Base-by-base conservation (phyloP, 2,329 filamentous ascomycete genomes). In the Ceratocystis lukuohia region DNA sequence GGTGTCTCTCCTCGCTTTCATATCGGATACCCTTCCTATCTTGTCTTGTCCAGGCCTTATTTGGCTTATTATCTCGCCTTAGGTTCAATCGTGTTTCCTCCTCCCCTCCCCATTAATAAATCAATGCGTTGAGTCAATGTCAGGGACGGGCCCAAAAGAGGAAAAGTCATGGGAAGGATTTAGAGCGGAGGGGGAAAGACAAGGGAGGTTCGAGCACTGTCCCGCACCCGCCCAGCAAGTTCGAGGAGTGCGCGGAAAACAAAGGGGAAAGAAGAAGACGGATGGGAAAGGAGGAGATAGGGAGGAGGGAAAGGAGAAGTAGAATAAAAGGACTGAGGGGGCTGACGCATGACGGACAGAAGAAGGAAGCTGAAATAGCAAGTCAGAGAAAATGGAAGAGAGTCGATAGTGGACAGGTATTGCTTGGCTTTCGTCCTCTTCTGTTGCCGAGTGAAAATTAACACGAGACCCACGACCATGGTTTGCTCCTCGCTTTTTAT, bases 151-250 rank as follows among this genome's bases (percentile, higher is more conserved):
- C 25, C 28, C 56, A 28, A 37, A 59, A 59, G 28, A 59, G 56
- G 56, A 25, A 37, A 59, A 59, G 28, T n/a, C 28, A 59, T 59
- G 56, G 56, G 56, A 59, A 59, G 56, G 56, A 59, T 59, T 59
- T 33, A 59, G 56, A 59, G 56, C 56, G 56, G 56, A 59, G 56
- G 56, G 28, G 56, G 17, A 20, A 59, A 59, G 56, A 59, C 56
- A 59, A n/a, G 56, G 56, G 17, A 33, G 28, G 25, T 59, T 59
- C 56, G 17, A 59, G 56, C 28, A 30, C 33, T 20, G 28, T 59
- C n/a, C 56, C 56, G 56, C 17, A 37, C 56, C 15, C 12, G 28
- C 33, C 28, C 28, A 37, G 33, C 15, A 5, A 59, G 56, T n/a
- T 5, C 25, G 28, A 59, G 56, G 33, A 50, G n/a, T 20, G 46